Conservation (phyloP, 148 eudicot species). For the Rhododendron williamsianum region DNA sequence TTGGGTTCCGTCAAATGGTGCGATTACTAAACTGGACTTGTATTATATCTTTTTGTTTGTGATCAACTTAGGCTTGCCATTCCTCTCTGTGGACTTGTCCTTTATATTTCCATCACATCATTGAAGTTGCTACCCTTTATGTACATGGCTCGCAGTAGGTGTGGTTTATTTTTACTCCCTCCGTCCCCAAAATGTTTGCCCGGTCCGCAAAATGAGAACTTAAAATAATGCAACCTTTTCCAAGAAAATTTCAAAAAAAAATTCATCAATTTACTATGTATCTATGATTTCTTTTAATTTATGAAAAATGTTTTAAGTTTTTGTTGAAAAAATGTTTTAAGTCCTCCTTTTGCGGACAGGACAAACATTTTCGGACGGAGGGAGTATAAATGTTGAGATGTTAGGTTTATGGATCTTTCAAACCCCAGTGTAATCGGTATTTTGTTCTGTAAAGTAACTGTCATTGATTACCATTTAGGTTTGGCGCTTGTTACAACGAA, state of each 20-base stretch:
- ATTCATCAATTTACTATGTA: not conserved
- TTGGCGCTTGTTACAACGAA: constrained; percentile 77
- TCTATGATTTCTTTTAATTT: not conserved
- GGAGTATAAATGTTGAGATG: not conserved
- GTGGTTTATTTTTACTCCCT: not conserved
- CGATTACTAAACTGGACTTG: not conserved
- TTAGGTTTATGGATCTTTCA: not conserved
- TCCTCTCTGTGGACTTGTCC: not conserved
- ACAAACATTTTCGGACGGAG: not conserved
- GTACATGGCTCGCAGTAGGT: not conserved
- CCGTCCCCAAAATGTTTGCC: not conserved
- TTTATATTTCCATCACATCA: not conserved
- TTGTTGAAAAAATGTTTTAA: too few species aligned
- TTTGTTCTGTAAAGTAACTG: not conserved
- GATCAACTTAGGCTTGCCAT: not conserved
- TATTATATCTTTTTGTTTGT: not conserved
- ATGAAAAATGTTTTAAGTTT: not conserved
- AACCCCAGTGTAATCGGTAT: not conserved
- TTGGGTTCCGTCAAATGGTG: not conserved
- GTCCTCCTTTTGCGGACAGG: not conserved
- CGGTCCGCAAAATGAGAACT: not conserved
- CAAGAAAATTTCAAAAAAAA: not conserved
- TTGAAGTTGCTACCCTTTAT: not conserved
- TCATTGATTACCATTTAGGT: constrained; percentile 29
- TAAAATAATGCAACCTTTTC: not conserved